These are phyloP conservation scores for Fragaria nilgerrensis DNA, from an alignment of 306 rosid genomes.

Conservation along the genomic window DNA sequence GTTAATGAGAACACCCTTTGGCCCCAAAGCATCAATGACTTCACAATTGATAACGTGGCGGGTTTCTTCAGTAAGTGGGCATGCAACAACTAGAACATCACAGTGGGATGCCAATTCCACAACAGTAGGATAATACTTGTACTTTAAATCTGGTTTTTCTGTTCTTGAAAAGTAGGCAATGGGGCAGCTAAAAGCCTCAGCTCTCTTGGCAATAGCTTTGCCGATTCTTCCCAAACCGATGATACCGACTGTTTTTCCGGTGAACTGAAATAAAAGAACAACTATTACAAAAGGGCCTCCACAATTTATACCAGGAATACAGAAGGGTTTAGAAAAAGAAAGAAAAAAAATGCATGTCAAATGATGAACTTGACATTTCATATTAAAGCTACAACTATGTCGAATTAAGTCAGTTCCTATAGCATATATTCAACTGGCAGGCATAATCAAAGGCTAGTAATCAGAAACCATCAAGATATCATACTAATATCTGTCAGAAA, in stretches of 20 bases:
- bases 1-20: conserved; percentile 69
- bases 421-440: background rate
- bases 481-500: background rate
- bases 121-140: conserved; percentile 69
- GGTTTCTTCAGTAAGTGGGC: conserved; percentile 65
- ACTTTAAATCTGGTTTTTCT: conserved; percentile 47
- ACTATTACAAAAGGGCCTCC: background rate
- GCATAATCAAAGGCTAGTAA: background rate
- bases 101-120: conserved; percentile 75
- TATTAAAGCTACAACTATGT: background rate
- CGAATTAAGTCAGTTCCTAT: background rate
- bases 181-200: conserved; percentile 73
- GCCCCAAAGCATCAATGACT: conserved; percentile 74
- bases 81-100: conserved; percentile 73
- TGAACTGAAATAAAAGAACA: conserved; percentile 49
- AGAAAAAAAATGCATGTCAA: background rate
- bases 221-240: conserved; percentile 89
- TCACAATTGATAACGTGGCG: conserved; percentile 62
- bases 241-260: conserved; percentile 82
- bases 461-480: background rate
- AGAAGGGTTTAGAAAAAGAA: background rate
- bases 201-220: conserved; percentile 68
- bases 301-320: background rate
- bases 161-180: conserved; percentile 64
- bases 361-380: background rate